Conservation (phyloP, 2,329 filamentous ascomycete genomes). For the Aspergillus pseudotamarii region DNA sequence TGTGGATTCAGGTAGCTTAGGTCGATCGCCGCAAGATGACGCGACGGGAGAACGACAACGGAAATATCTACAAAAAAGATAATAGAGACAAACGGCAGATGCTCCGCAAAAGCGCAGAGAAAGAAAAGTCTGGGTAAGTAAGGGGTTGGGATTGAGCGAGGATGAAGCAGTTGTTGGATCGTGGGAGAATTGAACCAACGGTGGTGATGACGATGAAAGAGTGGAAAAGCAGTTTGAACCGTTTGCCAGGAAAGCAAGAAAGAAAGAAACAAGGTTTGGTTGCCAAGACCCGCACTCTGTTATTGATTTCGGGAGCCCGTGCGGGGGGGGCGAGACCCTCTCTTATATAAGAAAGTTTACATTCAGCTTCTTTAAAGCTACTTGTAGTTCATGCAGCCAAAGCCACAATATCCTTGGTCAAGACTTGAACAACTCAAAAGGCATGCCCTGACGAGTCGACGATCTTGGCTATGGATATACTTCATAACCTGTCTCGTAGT, state of each 20-base stretch:
- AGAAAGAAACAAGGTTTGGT: constrained; percentile 17
- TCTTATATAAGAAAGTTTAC: background rate
- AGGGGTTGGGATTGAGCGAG: background rate
- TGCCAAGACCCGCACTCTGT: constrained; percentile 17
- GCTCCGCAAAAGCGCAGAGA: background rate
- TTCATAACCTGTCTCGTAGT: no score
- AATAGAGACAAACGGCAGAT: background rate
- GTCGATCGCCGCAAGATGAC: constrained; percentile 13
- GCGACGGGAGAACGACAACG: constrained; percentile 8
- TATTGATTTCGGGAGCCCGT: constrained; percentile 13
- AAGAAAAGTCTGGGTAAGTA: background rate
- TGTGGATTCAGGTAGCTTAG: constrained; percentile 3
- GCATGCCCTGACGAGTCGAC: no score
- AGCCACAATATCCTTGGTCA: no score
- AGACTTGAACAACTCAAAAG: no score
- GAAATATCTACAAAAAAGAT: background rate
- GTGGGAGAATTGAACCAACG: background rate
- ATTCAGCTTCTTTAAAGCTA: no score
- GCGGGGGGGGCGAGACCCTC: constrained; percentile 19
- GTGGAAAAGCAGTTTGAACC: constrained; percentile 8
- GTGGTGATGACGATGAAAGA: constrained; percentile 19
- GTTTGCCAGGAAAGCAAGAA: background rate
- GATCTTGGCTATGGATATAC: no score
- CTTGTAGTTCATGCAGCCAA: no score
- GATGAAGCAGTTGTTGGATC: background rate